Base-by-base conservation (phyloP, 352 stramenopile genomes). In the Phytophthora ramorum region DNA sequence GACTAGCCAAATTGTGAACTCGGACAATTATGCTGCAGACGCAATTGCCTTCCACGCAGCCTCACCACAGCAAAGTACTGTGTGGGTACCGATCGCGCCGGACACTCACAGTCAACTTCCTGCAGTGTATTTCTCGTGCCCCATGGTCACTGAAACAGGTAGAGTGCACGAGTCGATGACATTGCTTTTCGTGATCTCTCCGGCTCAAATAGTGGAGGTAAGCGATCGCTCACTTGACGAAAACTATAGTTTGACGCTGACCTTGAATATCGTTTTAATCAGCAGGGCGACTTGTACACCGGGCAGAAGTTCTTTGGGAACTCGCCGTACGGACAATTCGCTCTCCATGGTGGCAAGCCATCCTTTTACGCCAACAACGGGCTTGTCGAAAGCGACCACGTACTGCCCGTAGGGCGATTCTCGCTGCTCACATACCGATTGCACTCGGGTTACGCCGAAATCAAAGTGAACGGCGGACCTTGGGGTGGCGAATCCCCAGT, bases 231-330 rank as follows among this genome's bases (percentile, higher is more conserved):
- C 16, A 16, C 12, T 49, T 58, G 19, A 32, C 30, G 17, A 43
- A 34, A 32, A 14, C 13, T 48, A 34, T 12, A 26, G 20, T 34
- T 50, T 51, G 56, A 17, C 47, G 10, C 22, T 63, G 20, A 65
- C 24, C 30, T 20, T 45, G 22, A 16, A 7, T 34, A 34, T 40
- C 48, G 19, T 53, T 55, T 46, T 26, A 28, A 16, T 61, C 34
- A 85, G 77, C 9, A 26, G 43, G 67, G 67, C 2, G 75, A 84
- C 19, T 71, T 71, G 8, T 88, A 75, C 58, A 63, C 49, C 9
- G 69, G 56, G 0, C 80, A 91, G 58, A 91, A 90, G 56, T 89
- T 91, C 63, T 91, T 91, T 35, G 83, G 83, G 1, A 89, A 86
- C 68, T 73, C 78, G 3, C 83, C 82, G 26, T 87, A 91, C 53